Evolutionary conservation across 2,329 filamentous ascomycete species (phyloP).

Genomic region (Colletotrichum graminicola): DNA sequence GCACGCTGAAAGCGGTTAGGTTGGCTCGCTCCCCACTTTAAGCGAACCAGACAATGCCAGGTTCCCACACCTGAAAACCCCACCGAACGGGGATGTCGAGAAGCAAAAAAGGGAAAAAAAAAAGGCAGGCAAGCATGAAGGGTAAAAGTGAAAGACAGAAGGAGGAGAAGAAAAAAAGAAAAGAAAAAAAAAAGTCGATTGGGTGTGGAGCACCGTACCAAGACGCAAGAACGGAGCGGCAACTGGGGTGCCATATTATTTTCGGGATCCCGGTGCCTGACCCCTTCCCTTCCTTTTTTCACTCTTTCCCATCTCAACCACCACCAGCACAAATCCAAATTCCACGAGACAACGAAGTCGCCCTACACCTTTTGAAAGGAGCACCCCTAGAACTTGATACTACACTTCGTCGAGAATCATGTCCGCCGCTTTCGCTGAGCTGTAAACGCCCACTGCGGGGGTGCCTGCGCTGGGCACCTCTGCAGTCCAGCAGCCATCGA

Average conservation of each 20-base stretch:
- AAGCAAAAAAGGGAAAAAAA: conserved; percentile 44
- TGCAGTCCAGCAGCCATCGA: conserved; percentile 91
- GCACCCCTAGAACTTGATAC: conserved; percentile 49
- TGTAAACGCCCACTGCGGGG: conserved; percentile 91
- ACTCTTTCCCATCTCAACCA: conserved; percentile 50
- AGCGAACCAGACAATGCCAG: conserved; percentile 36
- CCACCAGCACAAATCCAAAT: conserved; percentile 46
- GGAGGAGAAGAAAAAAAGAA: not conserved
- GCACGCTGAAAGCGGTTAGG: conserved; percentile 26
- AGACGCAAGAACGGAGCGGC: conserved; percentile 12
- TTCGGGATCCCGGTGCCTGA: conserved; percentile 44
- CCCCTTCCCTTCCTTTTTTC: conserved; percentile 43
- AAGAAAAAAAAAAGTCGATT: conserved; percentile 33
- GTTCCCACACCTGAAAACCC: conserved; percentile 21
- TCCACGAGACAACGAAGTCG: conserved; percentile 75
- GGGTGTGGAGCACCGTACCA: conserved; percentile 31
- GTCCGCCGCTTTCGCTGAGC: conserved; percentile 82
- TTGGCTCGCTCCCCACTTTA: conserved; percentile 19
- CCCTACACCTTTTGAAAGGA: conserved; percentile 48
- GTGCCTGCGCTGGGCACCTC: conserved; percentile 61
- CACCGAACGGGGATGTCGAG: conserved; percentile 19
- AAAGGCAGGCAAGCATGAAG: conserved; percentile 47
- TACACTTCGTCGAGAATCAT: conserved; percentile 82
- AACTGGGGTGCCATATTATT: conserved; percentile 38
- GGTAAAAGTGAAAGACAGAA: not conserved